A percentile compares a stretch with the other conserved stretches of the same genome.
These are phyloP conservation scores for Protomyces macrosporus DNA, from an alignment of 1,139 yeast species.

Conservation along the genomic window DNA sequence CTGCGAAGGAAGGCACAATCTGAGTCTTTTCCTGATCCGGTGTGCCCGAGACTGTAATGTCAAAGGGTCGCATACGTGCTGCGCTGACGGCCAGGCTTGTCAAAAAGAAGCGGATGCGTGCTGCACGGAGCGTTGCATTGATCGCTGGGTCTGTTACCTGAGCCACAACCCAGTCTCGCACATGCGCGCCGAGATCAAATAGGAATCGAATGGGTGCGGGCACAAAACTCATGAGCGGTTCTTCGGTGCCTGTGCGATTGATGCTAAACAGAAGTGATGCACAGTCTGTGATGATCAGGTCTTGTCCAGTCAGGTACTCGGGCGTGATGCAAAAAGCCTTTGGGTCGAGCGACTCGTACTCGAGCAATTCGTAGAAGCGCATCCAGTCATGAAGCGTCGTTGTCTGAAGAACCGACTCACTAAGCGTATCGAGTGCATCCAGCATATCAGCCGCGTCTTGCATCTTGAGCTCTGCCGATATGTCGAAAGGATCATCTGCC, in stretches of 20 bases:
- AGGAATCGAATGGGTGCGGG: slow-evolving; percentile 69
- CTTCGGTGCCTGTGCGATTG: slow-evolving; percentile 42
- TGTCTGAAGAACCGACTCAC: slow-evolving; percentile 55
- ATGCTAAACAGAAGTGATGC: slow-evolving; percentile 65
- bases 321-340: slow-evolving; percentile 49
- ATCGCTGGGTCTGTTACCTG: slow-evolving; percentile 62
- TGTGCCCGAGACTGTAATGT: slow-evolving; percentile 38
- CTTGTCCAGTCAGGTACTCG: slow-evolving; percentile 48
- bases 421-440: slow-evolving; percentile 58
- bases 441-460: slow-evolving; percentile 51
- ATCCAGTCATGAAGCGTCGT: slow-evolving; percentile 76
- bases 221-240: slow-evolving; percentile 50
- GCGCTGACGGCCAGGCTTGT: slow-evolving; percentile 62
- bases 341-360: slow-evolving; percentile 54
- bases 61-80: slow-evolving; percentile 61
- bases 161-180: slow-evolving; percentile 57
- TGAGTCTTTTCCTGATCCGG: slow-evolving; percentile 44
- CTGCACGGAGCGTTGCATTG: slow-evolving; percentile 55
- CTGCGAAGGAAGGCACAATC: slow-evolving; percentile 75
- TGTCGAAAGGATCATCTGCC: neutral
- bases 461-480: slow-evolving; percentile 21
- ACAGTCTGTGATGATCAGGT: slow-evolving; percentile 60
- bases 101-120: slow-evolving; percentile 65
- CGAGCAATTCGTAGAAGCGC: slow-evolving; percentile 65
- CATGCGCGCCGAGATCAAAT: slow-evolving; percentile 60